Evolutionary conservation across 768 basidiomycete species (phyloP).

Genomic region (Austroboletus eburneus): DNA sequence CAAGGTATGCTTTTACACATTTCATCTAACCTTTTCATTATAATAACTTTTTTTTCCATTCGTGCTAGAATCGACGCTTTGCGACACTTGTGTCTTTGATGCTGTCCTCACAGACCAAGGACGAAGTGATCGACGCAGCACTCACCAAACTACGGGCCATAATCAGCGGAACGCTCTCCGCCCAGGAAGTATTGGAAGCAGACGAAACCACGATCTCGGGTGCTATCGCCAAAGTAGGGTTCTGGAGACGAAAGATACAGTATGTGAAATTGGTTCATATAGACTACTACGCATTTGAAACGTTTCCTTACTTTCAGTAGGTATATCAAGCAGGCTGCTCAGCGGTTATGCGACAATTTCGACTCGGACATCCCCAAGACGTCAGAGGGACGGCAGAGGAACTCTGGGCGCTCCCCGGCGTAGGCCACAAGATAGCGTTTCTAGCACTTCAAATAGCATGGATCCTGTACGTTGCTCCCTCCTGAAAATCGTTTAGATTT

Average conservation of each 20-base stretch:
- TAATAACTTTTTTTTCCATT: no score
- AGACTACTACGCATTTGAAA: no score
- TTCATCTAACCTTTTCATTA: not conserved
- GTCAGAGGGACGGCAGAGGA: no score
- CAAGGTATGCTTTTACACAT: conserved; percentile 40
- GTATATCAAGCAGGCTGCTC: conserved; percentile 72
- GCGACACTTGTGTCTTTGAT: conserved; percentile 88
- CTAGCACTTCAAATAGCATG: conserved; percentile 79
- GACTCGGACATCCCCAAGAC: conserved; percentile 86
- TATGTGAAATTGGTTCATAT: conserved; percentile 33
- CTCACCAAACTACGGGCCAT: conserved; percentile 66
- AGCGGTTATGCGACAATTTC: conserved; percentile 64
- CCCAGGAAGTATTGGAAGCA: conserved; percentile 65
- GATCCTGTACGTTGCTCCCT: conserved; percentile 53
- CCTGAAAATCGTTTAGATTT: no score
- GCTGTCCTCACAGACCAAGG: conserved; percentile 95
- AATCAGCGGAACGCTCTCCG: conserved; percentile 74
- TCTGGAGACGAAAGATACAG: conserved; percentile 86
- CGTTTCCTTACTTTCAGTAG: conserved; percentile 32
- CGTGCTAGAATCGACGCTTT: conserved; percentile 67
- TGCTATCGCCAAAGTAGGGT: conserved; percentile 87
- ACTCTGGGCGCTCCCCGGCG: conserved; percentile 87
- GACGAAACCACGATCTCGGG: conserved; percentile 59
- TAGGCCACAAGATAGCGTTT: conserved; percentile 97
- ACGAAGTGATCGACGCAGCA: conserved; percentile 81